These are phyloP conservation scores for Aspergillus baeticus DNA, from an alignment of 495 filamentous ascomycete species.

Conservation along the genomic window DNA sequence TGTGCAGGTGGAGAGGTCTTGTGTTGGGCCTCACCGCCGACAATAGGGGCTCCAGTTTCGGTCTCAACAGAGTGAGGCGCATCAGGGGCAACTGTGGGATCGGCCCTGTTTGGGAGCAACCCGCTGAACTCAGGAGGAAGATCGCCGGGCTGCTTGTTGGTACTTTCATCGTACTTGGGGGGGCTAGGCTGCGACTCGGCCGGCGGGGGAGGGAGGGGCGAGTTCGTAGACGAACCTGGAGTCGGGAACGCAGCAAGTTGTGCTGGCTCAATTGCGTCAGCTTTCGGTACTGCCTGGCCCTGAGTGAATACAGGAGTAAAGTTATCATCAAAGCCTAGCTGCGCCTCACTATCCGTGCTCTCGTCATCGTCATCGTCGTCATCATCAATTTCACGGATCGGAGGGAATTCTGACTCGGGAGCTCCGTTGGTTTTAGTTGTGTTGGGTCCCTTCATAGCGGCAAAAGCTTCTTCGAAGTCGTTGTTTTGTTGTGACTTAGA, in stretches of 20 bases:
- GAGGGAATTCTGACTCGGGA: slow-evolving; percentile 75
- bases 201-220: slow-evolving; percentile 42
- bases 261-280: slow-evolving; percentile 35
- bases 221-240: slow-evolving; percentile 28
- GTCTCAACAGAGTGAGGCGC: slow-evolving; percentile 46
- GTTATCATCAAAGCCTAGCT: slow-evolving; percentile 84
- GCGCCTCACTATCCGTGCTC: slow-evolving; percentile 67
- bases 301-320: slow-evolving; percentile 75
- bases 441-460: slow-evolving; percentile 32
- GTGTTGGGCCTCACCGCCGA: slow-evolving; percentile 35
- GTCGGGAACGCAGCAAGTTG: slow-evolving; percentile 43
- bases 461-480: slow-evolving; percentile 51
- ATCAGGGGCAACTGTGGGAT: slow-evolving; percentile 56
- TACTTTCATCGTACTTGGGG: slow-evolving; percentile 58
- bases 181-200: slow-evolving; percentile 61
- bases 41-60: slow-evolving; percentile 40
- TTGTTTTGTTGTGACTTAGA: slow-evolving; percentile 57
- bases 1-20: slow-evolving; percentile 17
- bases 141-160: slow-evolving; percentile 31
- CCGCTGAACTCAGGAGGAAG: slow-evolving; percentile 63
- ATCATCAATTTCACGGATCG: slow-evolving; percentile 79
- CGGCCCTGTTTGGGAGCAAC: slow-evolving; percentile 61
- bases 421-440: slow-evolving; percentile 29
- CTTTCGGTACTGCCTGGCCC: slow-evolving; percentile 20
- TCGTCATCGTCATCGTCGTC: slow-evolving; percentile 72